Evolutionary conservation across 192 early-diverging fungal species (phyloP).

Genomic region (Coemansia erecta): DNA sequence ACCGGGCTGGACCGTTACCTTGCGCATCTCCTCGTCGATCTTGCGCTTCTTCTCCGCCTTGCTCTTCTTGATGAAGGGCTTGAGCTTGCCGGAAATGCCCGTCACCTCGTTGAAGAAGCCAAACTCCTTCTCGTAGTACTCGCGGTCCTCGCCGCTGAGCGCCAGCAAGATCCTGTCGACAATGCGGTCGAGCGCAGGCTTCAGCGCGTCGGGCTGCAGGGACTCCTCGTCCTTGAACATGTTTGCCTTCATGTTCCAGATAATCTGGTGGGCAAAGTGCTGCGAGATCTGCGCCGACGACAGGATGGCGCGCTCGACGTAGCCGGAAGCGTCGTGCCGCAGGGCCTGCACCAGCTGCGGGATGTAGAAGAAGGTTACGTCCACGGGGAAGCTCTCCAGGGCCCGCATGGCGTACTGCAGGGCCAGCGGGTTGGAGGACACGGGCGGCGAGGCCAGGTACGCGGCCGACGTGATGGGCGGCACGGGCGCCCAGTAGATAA

Average conservation of each 20-base stretch:
- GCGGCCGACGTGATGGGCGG: conserved; percentile 86
- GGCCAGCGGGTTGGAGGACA: conserved; percentile 75
- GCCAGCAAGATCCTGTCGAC: conserved; percentile 74
- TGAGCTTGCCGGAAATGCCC: conserved; percentile 95
- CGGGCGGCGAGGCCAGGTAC: conserved; percentile 70
- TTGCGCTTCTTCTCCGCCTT: conserved; percentile 98
- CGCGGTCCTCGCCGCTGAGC: conserved; percentile 84
- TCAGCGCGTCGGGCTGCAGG: conserved; percentile 73
- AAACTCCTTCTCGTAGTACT: conserved; percentile 96
- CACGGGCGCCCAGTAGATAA: conserved; percentile 88
- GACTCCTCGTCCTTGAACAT: conserved; percentile 75
- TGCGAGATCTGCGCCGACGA: conserved; percentile 91
- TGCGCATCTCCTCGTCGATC: conserved; percentile 96
- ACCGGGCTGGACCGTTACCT: conserved; percentile 92
- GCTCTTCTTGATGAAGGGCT: conserved; percentile 84
- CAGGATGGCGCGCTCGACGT: conserved; percentile 93
- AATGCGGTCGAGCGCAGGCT: conserved; percentile 85
- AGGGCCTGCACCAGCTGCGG: conserved; percentile 98
- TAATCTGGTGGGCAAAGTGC: conserved; percentile 99
- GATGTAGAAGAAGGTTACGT: conserved; percentile 97
- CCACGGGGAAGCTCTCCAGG: conserved; percentile 86
- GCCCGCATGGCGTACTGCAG: conserved; percentile 93
- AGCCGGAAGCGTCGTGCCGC: conserved; percentile 82
- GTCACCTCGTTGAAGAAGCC: conserved; percentile 94
- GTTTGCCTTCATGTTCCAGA: conserved; percentile 99